A percentile compares a stretch with the other conserved stretches of the same genome.
These are phyloP conservation scores for Mortierella antarctica DNA, from an alignment of 192 early-diverging fungal genomes.

Conservation along the genomic window DNA sequence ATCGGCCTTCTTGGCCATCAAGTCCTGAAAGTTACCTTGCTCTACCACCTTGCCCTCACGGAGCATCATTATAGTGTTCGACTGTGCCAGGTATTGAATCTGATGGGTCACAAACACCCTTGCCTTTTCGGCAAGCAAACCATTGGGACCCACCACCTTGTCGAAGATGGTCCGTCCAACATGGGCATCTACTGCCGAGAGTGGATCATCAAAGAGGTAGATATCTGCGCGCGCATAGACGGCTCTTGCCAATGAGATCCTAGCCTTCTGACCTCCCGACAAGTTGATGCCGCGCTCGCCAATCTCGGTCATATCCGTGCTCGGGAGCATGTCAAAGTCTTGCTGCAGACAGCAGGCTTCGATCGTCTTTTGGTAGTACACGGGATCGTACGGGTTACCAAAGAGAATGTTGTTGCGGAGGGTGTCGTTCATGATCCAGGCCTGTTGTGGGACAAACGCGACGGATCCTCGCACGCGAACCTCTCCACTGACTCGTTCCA, in stretches of 20 bases:
- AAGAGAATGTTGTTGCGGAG: constrained; percentile 91
- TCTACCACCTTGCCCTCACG: constrained; percentile 75
- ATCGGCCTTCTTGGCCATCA: constrained; percentile 70
- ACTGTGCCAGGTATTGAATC: constrained; percentile 78
- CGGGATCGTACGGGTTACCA: constrained; percentile 77
- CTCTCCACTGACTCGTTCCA: constrained; percentile 70
- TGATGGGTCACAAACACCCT: constrained; percentile 87
- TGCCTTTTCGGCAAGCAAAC: constrained; percentile 78
- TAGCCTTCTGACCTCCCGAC: constrained; percentile 90
- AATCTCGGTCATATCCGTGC: constrained; percentile 93
- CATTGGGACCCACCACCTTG: constrained; percentile 84
- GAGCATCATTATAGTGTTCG: constrained; percentile 76
- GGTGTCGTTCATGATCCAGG: constrained; percentile 96
- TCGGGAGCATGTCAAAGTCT: constrained; percentile 85
- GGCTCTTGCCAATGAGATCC: constrained; percentile 70
- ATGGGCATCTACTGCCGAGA: constrained; percentile 71
- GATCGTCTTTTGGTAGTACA: constrained; percentile 66
- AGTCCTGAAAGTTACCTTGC: constrained; percentile 69
- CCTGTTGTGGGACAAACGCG: constrained; percentile 70
- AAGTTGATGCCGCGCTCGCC: constrained; percentile 91
- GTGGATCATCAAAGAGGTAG: constrained; percentile 58
- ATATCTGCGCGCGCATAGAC: constrained; percentile 88
- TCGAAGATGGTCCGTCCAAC: constrained; percentile 79
- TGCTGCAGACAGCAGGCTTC: constrained; percentile 82
- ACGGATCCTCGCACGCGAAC: constrained; percentile 70